Percentiles rank a stretch among this genome's conserved stretches.
phyloP scores from a whole-genome alignment of 192 early-diverging fungal species.

The Jimgerdemannia flammicorona region DNA sequence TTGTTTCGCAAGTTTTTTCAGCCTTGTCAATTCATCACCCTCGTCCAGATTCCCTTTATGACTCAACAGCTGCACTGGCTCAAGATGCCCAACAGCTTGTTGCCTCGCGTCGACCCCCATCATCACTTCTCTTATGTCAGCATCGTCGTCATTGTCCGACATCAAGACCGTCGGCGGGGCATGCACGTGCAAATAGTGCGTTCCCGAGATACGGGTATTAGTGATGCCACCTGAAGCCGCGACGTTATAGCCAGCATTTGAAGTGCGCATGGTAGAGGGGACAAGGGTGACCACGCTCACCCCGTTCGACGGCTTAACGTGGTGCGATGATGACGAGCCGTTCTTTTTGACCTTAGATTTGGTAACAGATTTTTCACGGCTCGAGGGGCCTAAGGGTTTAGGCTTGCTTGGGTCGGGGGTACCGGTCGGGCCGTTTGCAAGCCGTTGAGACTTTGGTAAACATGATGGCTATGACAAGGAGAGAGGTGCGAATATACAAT shows the following conservation, averaged over 20 bases:
- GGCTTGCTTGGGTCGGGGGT: not conserved
- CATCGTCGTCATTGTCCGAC: conserved; percentile 51
- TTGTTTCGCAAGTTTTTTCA: conserved; percentile 4
- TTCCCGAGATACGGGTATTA: conserved; percentile 34
- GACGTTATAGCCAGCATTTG: conserved; percentile 21
- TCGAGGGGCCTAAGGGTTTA: not conserved
- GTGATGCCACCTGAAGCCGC: conserved; percentile 17
- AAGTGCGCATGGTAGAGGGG: conserved; percentile 12
- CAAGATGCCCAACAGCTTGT: not conserved
- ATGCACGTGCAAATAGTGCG: conserved; percentile 33
- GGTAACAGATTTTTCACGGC: not conserved
- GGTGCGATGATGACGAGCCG: not conserved
- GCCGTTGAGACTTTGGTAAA: conserved; percentile 20
- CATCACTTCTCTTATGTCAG: conserved; percentile 39
- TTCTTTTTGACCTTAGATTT: not conserved
- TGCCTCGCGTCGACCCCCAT: conserved; percentile 11
- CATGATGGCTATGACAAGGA: conserved; percentile 20
- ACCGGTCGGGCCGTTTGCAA: conserved; percentile 3
- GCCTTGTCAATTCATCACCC: not conserved
- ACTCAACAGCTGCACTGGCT: conserved; percentile 11
- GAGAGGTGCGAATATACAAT: not conserved
- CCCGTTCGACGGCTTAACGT: not conserved
- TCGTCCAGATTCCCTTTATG: conserved; percentile 20
- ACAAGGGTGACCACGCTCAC: not conserved
- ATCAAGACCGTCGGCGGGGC: conserved; percentile 46